Evolutionary conservation across 83 land plant species (phyloP), one percentile per base, ranked within the genome.

Genomic region (Picea abies): DNA sequence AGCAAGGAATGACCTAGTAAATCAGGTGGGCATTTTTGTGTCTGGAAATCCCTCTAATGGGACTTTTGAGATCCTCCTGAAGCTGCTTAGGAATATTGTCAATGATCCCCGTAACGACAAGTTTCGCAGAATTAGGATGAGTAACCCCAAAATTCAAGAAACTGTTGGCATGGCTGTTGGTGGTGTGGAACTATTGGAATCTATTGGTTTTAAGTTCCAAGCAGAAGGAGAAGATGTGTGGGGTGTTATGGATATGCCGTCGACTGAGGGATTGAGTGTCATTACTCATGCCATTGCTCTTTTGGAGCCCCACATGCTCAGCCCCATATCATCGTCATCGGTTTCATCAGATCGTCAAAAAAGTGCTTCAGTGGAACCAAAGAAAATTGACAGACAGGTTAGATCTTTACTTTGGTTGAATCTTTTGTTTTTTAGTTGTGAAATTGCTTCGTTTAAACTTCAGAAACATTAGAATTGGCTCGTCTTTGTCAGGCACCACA

Each of bases 181-280:
- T 10, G 95, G 95, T 3, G 86, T 94, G 26, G 94, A 96, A 85
- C 73, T 96, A 63, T 76, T 94, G 79, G 91, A 92, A 78, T 75
- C 65, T 84, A 91, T 94, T 32, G 97, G 98, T 19, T 96, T 96
- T 85, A 70, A 79, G 23, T 67, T 89, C 23, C 82, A 61, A 26
- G 90, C 87, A 61, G 97, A 96, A 29, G 94, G 80, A 17, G 95
- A 87, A 8, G 97, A 96, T 81, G 80, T 88, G 77, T 94, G 91
- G 97, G 90, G 90, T 11, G 80, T 83, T 11, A 96, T 96, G 98
- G 97, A 86, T 16, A 83, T 68, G 62, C 92, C 97, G 6, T 69
- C 83, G 0, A 83, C 85, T 75, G 89, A 90, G 60, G 73, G 76
- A 19, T 78, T 92, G 23, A 58, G 23, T 10, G 29, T 81, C 69